Evolutionary conservation across 345 rosid genomes (phyloP).

Genomic region (Clarkia xantiana): DNA sequence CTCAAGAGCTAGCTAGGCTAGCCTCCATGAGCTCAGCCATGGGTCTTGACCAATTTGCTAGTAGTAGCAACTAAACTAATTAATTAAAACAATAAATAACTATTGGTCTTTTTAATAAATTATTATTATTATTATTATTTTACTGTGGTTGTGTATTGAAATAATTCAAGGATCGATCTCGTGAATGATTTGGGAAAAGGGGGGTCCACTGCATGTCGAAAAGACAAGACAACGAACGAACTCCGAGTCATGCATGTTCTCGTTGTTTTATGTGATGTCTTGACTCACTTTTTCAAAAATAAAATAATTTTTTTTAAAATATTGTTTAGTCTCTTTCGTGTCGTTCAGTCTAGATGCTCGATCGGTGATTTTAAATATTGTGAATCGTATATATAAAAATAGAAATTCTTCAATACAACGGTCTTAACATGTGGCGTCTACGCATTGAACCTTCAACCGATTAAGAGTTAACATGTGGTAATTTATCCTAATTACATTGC

Average conservation of each 20-base stretch:
- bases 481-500: too few relatives aligned
- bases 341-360: background rate
- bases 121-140: background rate
- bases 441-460: too few relatives aligned
- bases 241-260: slow-evolving; percentile 32
- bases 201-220: slow-evolving; percentile 25
- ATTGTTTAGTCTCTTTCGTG: background rate
- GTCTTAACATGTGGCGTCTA: too few relatives aligned
- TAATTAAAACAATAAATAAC: background rate
- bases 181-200: slow-evolving; percentile 12
- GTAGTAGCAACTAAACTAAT: slow-evolving; percentile 7
- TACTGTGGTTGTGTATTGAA: background rate
- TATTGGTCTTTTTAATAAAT: background rate
- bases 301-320: background rate
- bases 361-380: background rate
- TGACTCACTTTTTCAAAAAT: slow-evolving; percentile 10
- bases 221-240: slow-evolving; percentile 25
- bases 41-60: slow-evolving; percentile 34
- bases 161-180: slow-evolving; percentile 1
- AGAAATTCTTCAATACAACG: too few relatives aligned
- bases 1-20: slow-evolving; percentile 61
- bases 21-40: slow-evolving; percentile 47
- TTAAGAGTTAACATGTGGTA: too few relatives aligned
- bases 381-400: too few relatives aligned
- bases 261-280: slow-evolving; percentile 24